These are phyloP conservation scores for Nissolia schottii DNA, from an alignment of 306 rosid species.

Conservation along the genomic window DNA sequence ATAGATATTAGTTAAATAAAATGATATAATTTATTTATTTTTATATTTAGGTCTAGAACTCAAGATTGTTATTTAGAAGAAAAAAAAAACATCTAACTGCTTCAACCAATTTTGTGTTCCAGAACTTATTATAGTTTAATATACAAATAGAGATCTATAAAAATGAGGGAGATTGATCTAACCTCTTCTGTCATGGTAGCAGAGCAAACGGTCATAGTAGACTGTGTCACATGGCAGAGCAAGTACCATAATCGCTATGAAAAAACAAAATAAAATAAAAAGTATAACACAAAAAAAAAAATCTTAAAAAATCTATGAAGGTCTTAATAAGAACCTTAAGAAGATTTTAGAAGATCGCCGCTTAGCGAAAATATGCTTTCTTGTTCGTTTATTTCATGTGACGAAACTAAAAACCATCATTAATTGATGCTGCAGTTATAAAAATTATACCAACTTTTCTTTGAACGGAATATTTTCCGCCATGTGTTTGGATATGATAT, in stretches of 20 bases:
- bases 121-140: too few species aligned
- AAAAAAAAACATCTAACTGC: too few species aligned
- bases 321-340: conserved; percentile 44
- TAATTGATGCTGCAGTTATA: conserved; percentile 8
- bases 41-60: too few species aligned
- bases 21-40: too few species aligned
- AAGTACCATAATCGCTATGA: conserved; percentile 6
- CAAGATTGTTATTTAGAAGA: too few species aligned
- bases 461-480: conserved; percentile 55
- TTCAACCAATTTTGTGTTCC: too few species aligned
- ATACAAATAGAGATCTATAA: too few species aligned
- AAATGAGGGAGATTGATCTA: too few species aligned
- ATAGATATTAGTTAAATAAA: too few species aligned
- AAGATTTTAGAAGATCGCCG: conserved; percentile 58
- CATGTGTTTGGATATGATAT: conserved; percentile 66
- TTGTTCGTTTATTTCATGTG: conserved; percentile 39
- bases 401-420: conserved; percentile 21
- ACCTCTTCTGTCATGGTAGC: too few species aligned
- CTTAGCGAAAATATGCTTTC: conserved; percentile 22
- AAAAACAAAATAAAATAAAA: not conserved
- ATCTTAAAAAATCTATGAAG: conserved; percentile 41
- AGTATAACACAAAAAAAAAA: not conserved
- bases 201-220: not conserved
- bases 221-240: conserved; percentile 40
- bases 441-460: conserved; percentile 31